Percentiles rank a stretch among this genome's conserved stretches.
phyloP scores from a whole-genome alignment of 345 rosid genomes.

The Eucalyptus pauciflora region DNA sequence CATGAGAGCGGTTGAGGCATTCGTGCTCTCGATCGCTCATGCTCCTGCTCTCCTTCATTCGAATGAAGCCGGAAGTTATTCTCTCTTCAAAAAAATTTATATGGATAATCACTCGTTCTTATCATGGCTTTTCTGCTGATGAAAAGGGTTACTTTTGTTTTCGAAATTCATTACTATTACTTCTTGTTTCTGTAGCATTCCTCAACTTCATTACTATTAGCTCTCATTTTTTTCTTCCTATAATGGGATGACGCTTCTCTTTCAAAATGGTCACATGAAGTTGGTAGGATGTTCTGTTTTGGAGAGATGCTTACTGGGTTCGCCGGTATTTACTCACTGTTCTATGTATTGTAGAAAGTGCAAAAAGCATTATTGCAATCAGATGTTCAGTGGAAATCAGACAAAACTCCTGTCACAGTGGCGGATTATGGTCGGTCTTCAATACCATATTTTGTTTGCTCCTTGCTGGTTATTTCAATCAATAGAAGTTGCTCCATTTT shows the following conservation, averaged over 20 bases:
- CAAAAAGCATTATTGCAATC: slow-evolving; percentile 76
- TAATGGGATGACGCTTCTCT: neutral
- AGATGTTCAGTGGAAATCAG: slow-evolving; percentile 85
- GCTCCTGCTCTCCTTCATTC: neutral
- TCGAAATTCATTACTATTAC: neutral
- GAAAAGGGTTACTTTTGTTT: neutral
- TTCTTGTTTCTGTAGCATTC: neutral
- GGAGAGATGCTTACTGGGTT: neutral
- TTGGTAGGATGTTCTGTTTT: neutral
- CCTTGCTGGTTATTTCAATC: neutral
- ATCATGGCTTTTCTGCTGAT: neutral
- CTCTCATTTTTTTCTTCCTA: neutral
- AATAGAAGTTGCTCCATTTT: neutral
- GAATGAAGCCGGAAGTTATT: neutral
- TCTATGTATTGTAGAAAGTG: slow-evolving; percentile 48
- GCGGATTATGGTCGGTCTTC: slow-evolving; percentile 85
- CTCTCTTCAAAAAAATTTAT: neutral
- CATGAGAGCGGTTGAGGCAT: neutral
- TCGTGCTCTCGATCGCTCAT: neutral
- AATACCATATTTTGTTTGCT: neutral
- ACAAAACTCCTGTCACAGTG: slow-evolving; percentile 87
- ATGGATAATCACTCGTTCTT: neutral
- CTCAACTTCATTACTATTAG: neutral
- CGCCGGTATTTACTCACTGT: neutral
- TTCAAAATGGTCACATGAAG: neutral